These are phyloP conservation scores for Macrocybe gigantea DNA, from an alignment of 768 basidiomycete species.

Conservation along the genomic window DNA sequence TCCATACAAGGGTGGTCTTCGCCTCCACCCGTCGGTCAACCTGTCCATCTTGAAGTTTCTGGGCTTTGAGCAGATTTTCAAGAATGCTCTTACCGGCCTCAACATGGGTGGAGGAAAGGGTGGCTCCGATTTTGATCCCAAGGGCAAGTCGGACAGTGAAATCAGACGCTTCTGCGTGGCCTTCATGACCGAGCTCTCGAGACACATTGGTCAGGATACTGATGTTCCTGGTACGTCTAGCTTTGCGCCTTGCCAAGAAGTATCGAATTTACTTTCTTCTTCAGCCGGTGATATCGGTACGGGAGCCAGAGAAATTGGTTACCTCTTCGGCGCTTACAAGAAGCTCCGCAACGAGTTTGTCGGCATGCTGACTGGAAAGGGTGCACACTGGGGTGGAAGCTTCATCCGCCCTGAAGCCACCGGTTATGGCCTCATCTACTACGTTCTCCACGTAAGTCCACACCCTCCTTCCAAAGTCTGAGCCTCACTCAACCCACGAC, in stretches of 20 bases:
- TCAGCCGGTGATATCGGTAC: slow-evolving; percentile 67
- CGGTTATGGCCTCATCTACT: slow-evolving; percentile 74
- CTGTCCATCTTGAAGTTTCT: slow-evolving; percentile 82
- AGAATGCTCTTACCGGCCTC: slow-evolving; percentile 73
- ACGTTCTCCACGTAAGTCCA: slow-evolving; percentile 56
- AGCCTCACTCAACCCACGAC: background rate
- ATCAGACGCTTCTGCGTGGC: slow-evolving; percentile 65
- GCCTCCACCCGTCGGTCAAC: slow-evolving; percentile 75
- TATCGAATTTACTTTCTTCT: background rate
- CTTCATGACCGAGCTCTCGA: slow-evolving; percentile 72
- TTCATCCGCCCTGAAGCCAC: slow-evolving; percentile 73
- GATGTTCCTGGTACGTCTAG: slow-evolving; percentile 54
- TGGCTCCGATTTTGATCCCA: slow-evolving; percentile 77
- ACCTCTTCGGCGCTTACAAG: slow-evolving; percentile 77
- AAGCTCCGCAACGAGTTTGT: slow-evolving; percentile 65
- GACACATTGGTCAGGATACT: slow-evolving; percentile 68
- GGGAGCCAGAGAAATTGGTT: slow-evolving; percentile 71
- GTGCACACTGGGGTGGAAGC: slow-evolving; percentile 63
- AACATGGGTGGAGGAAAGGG: slow-evolving; percentile 80
- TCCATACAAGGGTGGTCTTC: slow-evolving; percentile 75
- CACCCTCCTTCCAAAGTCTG: background rate
- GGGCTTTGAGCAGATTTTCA: slow-evolving; percentile 78
- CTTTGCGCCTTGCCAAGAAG: background rate
- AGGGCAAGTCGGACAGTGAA: slow-evolving; percentile 72
- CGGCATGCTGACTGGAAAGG: slow-evolving; percentile 70